Percentiles rank a stretch among this genome's conserved stretches.
These are phyloP conservation scores for Corinectria fuckeliana DNA, from an alignment of 2,329 filamentous ascomycete genomes.

Conservation along the genomic window DNA sequence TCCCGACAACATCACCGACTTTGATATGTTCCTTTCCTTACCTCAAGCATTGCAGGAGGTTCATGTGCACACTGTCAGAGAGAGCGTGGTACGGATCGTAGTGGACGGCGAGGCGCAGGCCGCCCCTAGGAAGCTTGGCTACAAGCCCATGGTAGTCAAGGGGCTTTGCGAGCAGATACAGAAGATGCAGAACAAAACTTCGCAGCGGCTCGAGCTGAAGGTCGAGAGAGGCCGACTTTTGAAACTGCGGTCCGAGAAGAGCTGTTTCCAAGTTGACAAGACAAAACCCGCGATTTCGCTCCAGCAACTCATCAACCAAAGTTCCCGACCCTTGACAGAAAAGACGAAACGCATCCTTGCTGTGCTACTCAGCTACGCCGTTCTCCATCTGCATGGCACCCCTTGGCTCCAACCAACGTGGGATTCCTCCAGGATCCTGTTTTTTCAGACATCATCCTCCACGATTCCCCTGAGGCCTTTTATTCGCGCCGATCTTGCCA, in stretches of 20 bases:
- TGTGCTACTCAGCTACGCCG: not conserved
- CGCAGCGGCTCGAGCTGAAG: slow-evolving; percentile 14
- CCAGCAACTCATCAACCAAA: not conserved
- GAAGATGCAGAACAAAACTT: not conserved
- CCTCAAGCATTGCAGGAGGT: slow-evolving; percentile 7
- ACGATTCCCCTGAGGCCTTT: slow-evolving; percentile 21
- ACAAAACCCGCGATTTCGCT: not conserved
- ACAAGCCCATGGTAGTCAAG: slow-evolving; percentile 3
- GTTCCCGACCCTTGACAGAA: not conserved
- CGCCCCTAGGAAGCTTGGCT: not conserved
- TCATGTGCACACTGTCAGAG: not conserved
- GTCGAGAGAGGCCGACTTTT: slow-evolving; percentile 10
- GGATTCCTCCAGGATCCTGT: slow-evolving; percentile 13
- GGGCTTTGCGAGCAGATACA: slow-evolving; percentile 8
- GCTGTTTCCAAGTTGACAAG: not conserved
- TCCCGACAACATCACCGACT: not conserved
- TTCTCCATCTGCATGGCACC: slow-evolving; percentile 19
- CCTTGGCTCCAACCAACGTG: slow-evolving; percentile 15
- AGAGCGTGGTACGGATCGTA: not conserved
- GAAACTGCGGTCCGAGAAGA: slow-evolving; percentile 14
- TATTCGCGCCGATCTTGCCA: not conserved
- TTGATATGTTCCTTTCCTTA: slow-evolving; percentile 20
- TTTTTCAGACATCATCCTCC: slow-evolving; percentile 8
- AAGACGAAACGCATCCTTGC: not conserved
- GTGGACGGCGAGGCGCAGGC: not conserved